Evolutionary conservation across 495 filamentous ascomycete species (phyloP).

Genomic region (Cudoniella acicularis): DNA sequence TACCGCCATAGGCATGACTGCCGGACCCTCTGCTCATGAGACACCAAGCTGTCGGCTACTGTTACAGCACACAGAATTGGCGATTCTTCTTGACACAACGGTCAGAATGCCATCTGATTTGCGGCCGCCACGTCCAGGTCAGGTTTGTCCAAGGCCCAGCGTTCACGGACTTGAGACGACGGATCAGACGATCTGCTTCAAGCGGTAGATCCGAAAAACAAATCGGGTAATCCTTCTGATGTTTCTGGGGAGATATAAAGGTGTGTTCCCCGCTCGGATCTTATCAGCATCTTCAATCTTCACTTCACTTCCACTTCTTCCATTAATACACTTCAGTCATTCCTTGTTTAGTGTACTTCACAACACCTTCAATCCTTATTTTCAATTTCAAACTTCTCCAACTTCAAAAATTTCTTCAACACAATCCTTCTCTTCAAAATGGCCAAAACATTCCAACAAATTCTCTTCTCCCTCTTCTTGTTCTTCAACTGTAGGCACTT

Average conservation of each 20-base stretch:
- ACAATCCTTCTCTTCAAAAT: neutral
- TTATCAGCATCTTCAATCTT: neutral
- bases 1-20: neutral
- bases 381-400: too few species aligned
- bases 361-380: neutral
- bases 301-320: neutral
- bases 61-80: neutral
- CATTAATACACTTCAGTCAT: neutral
- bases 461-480: neutral
- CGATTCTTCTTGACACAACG: neutral
- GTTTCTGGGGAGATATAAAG: neutral
- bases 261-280: neutral
- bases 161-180: neutral
- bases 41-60: neutral
- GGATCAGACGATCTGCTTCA: constrained; percentile 1
- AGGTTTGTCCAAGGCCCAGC: neutral
- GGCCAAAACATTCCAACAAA: neutral
- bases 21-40: neutral
- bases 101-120: neutral
- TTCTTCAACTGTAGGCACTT: neutral
- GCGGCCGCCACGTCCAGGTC: neutral
- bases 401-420: too few species aligned
- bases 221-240: neutral
- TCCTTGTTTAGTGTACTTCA: neutral
- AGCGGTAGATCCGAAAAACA: neutral